Conservation (phyloP, 371 early-diverging fungal genomes). For the Mucor irregularis region DNA sequence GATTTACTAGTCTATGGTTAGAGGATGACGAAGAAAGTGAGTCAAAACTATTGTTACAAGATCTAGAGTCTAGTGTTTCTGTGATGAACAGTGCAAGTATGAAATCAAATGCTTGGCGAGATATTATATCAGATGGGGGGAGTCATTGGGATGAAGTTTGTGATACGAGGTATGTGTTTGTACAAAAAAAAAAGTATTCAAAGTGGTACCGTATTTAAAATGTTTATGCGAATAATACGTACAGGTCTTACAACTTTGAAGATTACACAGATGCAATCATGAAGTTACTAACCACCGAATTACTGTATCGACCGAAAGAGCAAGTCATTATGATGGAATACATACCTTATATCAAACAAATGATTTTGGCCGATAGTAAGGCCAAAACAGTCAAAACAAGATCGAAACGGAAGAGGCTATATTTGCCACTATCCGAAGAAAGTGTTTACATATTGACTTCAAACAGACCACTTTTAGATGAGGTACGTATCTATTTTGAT, state of each 20-base stretch:
- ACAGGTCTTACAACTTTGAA: not conserved
- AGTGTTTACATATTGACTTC: not conserved
- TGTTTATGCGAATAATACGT: too few species aligned
- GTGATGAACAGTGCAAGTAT: not conserved
- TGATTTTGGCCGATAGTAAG: constrained; percentile 5
- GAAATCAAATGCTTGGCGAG: not conserved
- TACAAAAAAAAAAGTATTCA: not conserved
- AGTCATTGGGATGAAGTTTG: constrained; percentile 17
- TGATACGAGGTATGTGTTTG: constrained; percentile 9
- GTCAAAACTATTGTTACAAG: not conserved
- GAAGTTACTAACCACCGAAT: not conserved
- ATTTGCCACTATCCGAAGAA: constrained; percentile 17
- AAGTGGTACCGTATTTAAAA: not conserved
- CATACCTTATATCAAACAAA: constrained; percentile 18
- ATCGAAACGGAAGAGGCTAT: constrained; percentile 14
- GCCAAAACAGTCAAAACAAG: constrained; percentile 3
- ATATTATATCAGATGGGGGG: constrained; percentile 6
- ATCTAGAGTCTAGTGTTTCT: not conserved
- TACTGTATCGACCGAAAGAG: constrained; percentile 4
- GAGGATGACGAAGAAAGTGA: not conserved
- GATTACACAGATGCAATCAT: constrained; percentile 14
- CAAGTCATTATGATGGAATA: constrained; percentile 16
- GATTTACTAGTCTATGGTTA: constrained; percentile 9
- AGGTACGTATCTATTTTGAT: constrained; percentile 10
- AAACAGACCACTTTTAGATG: constrained; percentile 3